Evolutionary conservation across 2,329 filamentous ascomycete genomes (phyloP).

Genomic region (Escovopsis sp.): DNA sequence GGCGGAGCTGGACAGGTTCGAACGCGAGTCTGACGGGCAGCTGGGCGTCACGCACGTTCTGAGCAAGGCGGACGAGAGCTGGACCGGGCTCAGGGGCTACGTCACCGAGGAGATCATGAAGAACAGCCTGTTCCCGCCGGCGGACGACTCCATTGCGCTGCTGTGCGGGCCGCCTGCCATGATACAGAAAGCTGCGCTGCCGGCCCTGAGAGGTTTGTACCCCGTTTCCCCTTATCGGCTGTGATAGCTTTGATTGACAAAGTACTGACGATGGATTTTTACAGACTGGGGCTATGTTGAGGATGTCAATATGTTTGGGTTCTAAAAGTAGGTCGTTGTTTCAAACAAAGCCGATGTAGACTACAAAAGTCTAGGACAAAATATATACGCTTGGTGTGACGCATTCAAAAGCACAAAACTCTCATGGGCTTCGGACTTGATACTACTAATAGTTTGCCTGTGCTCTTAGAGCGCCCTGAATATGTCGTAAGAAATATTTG

Average conservation of each 20-base stretch:
- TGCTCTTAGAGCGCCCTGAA: too few relatives aligned
- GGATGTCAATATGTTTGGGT: background rate
- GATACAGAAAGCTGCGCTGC: constrained; percentile 36
- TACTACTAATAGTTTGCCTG: too few relatives aligned
- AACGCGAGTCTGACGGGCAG: constrained; percentile 20
- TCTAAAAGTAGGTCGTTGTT: background rate
- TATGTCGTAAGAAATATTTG: too few relatives aligned
- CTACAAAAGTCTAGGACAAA: too few relatives aligned
- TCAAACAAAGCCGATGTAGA: too few relatives aligned
- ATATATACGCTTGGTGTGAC: too few relatives aligned
- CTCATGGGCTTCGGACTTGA: background rate
- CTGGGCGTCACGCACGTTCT: constrained; percentile 32
- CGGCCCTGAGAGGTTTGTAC: constrained; percentile 23
- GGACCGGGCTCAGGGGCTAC: constrained; percentile 30
- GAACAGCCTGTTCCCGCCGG: constrained; percentile 25
- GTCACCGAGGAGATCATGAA: constrained; percentile 27
- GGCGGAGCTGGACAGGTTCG: constrained; percentile 26
- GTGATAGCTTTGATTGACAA: background rate
- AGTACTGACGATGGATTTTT: background rate
- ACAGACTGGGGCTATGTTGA: background rate
- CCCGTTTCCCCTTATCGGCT: background rate
- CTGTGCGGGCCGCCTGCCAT: constrained; percentile 35
- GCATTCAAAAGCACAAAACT: too few relatives aligned
- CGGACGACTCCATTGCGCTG: constrained; percentile 26
- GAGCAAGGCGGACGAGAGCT: constrained; percentile 26